These are phyloP conservation scores for Nannizziopsis arthrosporioides DNA, from an alignment of 2,329 filamentous ascomycete genomes.

Conservation along the genomic window DNA sequence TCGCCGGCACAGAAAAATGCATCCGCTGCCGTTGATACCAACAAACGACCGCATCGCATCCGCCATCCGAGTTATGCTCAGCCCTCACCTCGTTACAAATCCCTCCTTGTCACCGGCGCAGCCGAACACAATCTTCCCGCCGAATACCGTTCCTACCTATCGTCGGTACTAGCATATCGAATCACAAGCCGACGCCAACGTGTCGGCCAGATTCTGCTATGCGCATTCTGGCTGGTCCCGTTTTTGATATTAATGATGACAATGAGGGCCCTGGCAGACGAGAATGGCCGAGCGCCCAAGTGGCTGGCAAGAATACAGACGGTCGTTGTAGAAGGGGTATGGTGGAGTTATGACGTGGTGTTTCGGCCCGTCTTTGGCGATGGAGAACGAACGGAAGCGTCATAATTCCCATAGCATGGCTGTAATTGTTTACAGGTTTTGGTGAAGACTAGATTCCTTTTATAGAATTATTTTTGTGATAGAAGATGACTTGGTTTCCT, in stretches of 20 bases:
- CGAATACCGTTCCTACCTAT: slow-evolving; percentile 65
- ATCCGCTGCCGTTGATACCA: slow-evolving; percentile 3
- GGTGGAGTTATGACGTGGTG: slow-evolving; percentile 52
- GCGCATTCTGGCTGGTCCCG: slow-evolving; percentile 47
- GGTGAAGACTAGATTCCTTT: no score
- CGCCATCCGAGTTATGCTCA: slow-evolving; percentile 45
- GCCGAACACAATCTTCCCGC: slow-evolving; percentile 65
- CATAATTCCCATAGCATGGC: background rate
- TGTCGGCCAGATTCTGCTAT: slow-evolving; percentile 54
- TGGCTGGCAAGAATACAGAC: slow-evolving; percentile 51
- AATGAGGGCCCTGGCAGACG: slow-evolving; percentile 42
- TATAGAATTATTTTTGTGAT: no score
- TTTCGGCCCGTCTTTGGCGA: slow-evolving; percentile 67
- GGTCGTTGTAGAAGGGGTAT: slow-evolving; percentile 46
- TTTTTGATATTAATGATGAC: slow-evolving; percentile 44
- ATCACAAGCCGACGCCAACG: slow-evolving; percentile 56
- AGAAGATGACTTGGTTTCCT: no score
- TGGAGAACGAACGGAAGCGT: slow-evolving; percentile 55
- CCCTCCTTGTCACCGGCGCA: slow-evolving; percentile 66
- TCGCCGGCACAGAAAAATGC: slow-evolving; percentile 40
- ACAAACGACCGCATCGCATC: slow-evolving; percentile 11
- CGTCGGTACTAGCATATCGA: slow-evolving; percentile 56
- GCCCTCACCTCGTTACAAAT: slow-evolving; percentile 70
- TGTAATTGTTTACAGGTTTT: background rate
- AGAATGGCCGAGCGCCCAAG: slow-evolving; percentile 53